phyloP scores from a whole-genome alignment of 169 alveolate species.

The Sarcocystis neurona region DNA sequence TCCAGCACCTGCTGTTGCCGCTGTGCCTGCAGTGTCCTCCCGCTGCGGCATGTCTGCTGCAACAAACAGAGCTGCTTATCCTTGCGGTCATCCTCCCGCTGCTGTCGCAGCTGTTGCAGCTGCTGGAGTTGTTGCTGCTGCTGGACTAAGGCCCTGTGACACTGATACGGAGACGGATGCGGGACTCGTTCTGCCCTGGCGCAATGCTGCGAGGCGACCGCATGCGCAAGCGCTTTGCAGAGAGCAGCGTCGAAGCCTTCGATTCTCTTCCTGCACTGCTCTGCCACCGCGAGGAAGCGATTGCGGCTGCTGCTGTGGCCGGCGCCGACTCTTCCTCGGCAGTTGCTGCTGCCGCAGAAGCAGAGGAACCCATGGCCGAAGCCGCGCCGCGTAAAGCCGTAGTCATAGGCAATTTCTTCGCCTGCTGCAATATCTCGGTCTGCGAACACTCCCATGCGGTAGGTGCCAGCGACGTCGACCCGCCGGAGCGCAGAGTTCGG shows the following conservation, averaged over 20 bases:
- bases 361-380: constrained; percentile 53
- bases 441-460: constrained; percentile 95
- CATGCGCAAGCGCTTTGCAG: constrained; percentile 14
- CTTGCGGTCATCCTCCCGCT: no score
- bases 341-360: constrained; percentile 51
- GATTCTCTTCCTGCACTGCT: background rate
- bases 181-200: constrained; percentile 28
- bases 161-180: constrained; percentile 20
- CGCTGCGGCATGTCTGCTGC: no score
- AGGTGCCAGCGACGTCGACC: constrained; percentile 94
- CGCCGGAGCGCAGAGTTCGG: constrained; percentile 96
- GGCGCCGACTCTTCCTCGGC: constrained; percentile 46
- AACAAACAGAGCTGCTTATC: no score
- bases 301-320: constrained; percentile 12
- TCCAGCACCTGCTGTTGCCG: no score
- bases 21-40: no score
- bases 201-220: constrained; percentile 12
- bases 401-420: constrained; percentile 96
- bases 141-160: no score
- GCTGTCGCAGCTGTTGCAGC: no score
- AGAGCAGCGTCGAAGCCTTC: constrained; percentile 28
- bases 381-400: constrained; percentile 71
- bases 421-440: constrained; percentile 88
- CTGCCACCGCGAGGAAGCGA: background rate
- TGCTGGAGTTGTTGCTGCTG: no score